Base-by-base conservation (phyloP, 83 land plant species). In the Picea abies region DNA sequence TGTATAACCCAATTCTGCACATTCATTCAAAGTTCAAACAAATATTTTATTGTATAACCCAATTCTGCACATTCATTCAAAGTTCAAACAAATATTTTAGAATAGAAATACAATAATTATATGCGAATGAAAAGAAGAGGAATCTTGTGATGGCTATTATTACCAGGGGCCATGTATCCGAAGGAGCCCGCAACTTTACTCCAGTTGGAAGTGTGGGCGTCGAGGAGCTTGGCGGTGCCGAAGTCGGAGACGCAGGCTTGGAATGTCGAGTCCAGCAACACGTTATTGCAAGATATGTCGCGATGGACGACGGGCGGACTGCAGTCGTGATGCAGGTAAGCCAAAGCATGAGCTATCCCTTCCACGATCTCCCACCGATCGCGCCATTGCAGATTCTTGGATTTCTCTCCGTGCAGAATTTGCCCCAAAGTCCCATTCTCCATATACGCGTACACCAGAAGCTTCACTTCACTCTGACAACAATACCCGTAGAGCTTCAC, bases 141-240 rank as follows among this genome's bases (percentile, higher is more conserved):
- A 44, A 41, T 41, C 12, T 52, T 10, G 58, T 11, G 14, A 11
- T 11, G 3, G 3, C 14, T 1, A 11, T 56, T 56, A 56, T 60
- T 86, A 93, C 96, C 96, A 75, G 94, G 96, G 63, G 96, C 96
- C 84, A 92, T 85, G 89, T 94, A 94, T 44, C 96, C 94, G 61
- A 78, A 85, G 14, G 94, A 85, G 0, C 96, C 96, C 78, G 84
- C 88, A 56, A 86, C 76, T 44, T 71, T 61, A 5, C 87, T 90
- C 90, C 87, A 84, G 76, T 49, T 89, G 10, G 84, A 80, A 29
- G 88, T 49, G 52, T 82, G 82, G 0, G 88, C 78, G 14, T 65
- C 58, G 84, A 92, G 61, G n/a, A 94, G 41, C 65, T 85, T 88
- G 29, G 96, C 91, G 4, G 83, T 85, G 44, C 94, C 96, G 69